Evolutionary conservation across 208 protist genomes (phyloP).

Genomic region (Leishmania turanica): DNA sequence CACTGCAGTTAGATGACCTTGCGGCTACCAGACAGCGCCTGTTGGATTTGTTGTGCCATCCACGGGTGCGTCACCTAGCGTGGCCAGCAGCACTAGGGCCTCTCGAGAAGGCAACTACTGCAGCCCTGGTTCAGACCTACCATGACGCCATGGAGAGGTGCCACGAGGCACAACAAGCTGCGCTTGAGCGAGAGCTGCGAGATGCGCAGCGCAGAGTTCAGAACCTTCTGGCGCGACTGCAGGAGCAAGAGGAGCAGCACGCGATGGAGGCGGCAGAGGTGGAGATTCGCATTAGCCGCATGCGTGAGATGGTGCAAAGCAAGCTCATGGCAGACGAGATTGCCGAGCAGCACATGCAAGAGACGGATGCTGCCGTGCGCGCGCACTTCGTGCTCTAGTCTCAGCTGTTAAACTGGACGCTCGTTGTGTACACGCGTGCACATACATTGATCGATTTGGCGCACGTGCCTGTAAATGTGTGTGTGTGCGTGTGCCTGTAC

Average conservation of each 20-base stretch:
- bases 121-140: conserved; percentile 20
- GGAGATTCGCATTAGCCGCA: conserved; percentile 40
- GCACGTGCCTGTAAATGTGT: not conserved
- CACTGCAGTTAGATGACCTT: conserved; percentile 20
- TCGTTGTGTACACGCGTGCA: not conserved
- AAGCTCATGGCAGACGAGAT: conserved; percentile 65
- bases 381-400: conserved; percentile 32
- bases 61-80: conserved; percentile 12
- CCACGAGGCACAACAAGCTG: conserved; percentile 5
- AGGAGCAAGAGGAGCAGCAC: conserved; percentile 20
- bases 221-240: conserved; percentile 2
- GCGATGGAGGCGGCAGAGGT: conserved; percentile 20
- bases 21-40: conserved; percentile 16
- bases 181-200: conserved; percentile 12
- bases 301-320: conserved; percentile 54
- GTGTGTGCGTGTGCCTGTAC: not conserved
- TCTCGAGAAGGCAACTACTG: conserved; percentile 10
- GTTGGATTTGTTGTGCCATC: conserved; percentile 11
- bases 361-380: conserved; percentile 51
- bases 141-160: not conserved
- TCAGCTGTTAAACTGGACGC: conserved; percentile 14
- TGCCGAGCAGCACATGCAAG: conserved; percentile 46
- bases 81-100: not conserved
- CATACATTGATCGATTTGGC: not conserved
- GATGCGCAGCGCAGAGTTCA: not conserved